Percentiles rank a stretch among this genome's conserved stretches.
Conservation (phyloP, 495 filamentous ascomycete genomes). For the Xylaria curta region DNA sequence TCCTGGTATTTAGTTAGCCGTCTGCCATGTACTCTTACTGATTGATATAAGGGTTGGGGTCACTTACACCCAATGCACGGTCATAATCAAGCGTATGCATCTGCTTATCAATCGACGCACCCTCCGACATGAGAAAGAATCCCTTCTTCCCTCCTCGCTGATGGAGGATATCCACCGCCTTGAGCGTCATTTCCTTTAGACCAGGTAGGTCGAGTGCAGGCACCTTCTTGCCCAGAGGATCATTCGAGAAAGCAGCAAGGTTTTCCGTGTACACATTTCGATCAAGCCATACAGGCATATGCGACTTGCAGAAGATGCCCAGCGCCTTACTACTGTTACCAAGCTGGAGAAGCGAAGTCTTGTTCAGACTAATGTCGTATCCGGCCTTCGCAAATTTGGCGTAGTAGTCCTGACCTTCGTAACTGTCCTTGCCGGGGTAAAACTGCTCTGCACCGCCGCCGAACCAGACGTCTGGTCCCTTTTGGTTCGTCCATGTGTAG, state of each 20-base stretch:
- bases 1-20: slow-evolving; percentile 44
- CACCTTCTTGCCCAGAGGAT: slow-evolving; percentile 62
- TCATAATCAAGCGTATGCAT: slow-evolving; percentile 81
- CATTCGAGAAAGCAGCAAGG: slow-evolving; percentile 63
- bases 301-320: slow-evolving; percentile 70
- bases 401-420: slow-evolving; percentile 69
- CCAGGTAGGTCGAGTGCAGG: slow-evolving; percentile 72
- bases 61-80: slow-evolving; percentile 63
- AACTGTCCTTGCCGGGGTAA: slow-evolving; percentile 60
- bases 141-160: slow-evolving; percentile 66
- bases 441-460: slow-evolving; percentile 78
- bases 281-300: slow-evolving; percentile 75
- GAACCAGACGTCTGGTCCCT: slow-evolving; percentile 74
- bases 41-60: not conserved
- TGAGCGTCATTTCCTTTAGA: slow-evolving; percentile 81
- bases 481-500: slow-evolving; percentile 71
- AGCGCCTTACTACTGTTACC: slow-evolving; percentile 63
- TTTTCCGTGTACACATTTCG: slow-evolving; percentile 73
- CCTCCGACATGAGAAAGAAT: slow-evolving; percentile 80
- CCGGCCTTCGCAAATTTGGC: slow-evolving; percentile 67
- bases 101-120: slow-evolving; percentile 78
- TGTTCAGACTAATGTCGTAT: slow-evolving; percentile 70
- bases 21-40: not conserved
- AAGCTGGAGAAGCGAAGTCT: slow-evolving; percentile 62
- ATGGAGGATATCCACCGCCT: slow-evolving; percentile 74